Percentiles rank a stretch among this genome's conserved stretches.
These are phyloP conservation scores for Coffea humblotiana DNA, from an alignment of 305 asterid species.

Conservation along the genomic window DNA sequence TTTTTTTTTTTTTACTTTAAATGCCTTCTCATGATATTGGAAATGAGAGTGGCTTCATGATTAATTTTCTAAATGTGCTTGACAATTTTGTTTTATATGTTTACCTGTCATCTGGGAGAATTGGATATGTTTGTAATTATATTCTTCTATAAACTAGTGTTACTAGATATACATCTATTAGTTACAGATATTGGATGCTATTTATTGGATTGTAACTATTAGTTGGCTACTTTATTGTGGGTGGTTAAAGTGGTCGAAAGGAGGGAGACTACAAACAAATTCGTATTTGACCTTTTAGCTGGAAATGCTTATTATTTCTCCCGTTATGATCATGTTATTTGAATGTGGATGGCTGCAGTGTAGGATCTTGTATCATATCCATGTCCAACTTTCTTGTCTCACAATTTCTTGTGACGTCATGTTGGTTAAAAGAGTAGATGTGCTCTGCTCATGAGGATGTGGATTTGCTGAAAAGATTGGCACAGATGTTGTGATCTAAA, in stretches of 20 bases:
- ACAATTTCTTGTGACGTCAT: conserved; percentile 4
- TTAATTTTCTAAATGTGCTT: not conserved
- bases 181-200: not conserved
- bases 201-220: not conserved
- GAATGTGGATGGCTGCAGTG: conserved; percentile 1
- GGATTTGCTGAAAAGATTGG: conserved; percentile 11
- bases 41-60: not conserved
- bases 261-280: not conserved
- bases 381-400: not conserved
- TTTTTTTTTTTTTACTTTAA: not conserved
- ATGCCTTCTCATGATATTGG: not conserved
- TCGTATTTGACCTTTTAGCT: not conserved
- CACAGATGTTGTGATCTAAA: not conserved
- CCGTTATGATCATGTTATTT: not conserved
- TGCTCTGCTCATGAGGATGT: conserved; percentile 6
- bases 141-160: not conserved
- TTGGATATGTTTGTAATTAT: not conserved
- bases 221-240: not conserved
- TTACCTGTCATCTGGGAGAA: not conserved
- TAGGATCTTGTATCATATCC: not conserved
- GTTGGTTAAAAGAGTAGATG: conserved; percentile 1
- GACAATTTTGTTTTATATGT: not conserved
- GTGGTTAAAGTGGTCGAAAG: conserved; percentile 2
- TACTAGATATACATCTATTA: not conserved
- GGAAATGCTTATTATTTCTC: not conserved